A percentile compares a stretch with the other conserved stretches of the same genome.
Conservation (phyloP, 768 basidiomycete species). For the Guyanaporus albipodus region DNA sequence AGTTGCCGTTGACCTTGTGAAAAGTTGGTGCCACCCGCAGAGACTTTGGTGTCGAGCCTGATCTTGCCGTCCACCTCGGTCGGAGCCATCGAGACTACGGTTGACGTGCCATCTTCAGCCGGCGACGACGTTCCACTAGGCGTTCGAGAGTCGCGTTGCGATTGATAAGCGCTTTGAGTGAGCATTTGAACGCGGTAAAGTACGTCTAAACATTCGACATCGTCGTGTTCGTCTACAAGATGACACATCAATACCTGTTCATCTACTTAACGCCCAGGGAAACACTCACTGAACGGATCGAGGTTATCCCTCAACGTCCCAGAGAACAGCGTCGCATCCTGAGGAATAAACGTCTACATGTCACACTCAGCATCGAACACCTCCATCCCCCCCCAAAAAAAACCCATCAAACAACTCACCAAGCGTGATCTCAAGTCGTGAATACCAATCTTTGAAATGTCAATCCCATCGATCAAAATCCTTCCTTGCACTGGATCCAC, state of each 20-base stretch:
- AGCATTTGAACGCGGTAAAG: slow-evolving; percentile 80
- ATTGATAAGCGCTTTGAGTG: slow-evolving; percentile 43
- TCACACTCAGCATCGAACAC: background rate
- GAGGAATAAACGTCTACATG: slow-evolving; percentile 71
- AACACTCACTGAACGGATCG: slow-evolving; percentile 57
- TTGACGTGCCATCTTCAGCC: slow-evolving; percentile 38
- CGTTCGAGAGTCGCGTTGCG: slow-evolving; percentile 48
- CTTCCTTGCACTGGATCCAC: slow-evolving; percentile 73
- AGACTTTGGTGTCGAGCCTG: slow-evolving; percentile 73
- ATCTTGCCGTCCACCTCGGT: slow-evolving; percentile 58
- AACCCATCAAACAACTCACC: slow-evolving; percentile 37
- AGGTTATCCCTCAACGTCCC: slow-evolving; percentile 74
- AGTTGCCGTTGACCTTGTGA: slow-evolving; percentile 90
- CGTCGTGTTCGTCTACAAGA: slow-evolving; percentile 65
- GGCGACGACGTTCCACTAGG: slow-evolving; percentile 45
- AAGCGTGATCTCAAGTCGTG: slow-evolving; percentile 77
- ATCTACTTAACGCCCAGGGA: too few relatives aligned
- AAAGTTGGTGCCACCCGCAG: slow-evolving; percentile 85
- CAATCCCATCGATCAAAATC: slow-evolving; percentile 84
- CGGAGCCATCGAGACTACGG: slow-evolving; percentile 36
- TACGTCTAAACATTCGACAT: slow-evolving; percentile 76
- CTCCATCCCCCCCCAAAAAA: background rate
- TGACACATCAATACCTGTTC: too few relatives aligned
- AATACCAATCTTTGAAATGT: slow-evolving; percentile 80
- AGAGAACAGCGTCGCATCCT: slow-evolving; percentile 74